A percentile compares a stretch with the other conserved stretches of the same genome.
Evolutionary conservation across 345 rosid genomes (phyloP).

Genomic region (thale cress (Arabidopsis thaliana)): DNA sequence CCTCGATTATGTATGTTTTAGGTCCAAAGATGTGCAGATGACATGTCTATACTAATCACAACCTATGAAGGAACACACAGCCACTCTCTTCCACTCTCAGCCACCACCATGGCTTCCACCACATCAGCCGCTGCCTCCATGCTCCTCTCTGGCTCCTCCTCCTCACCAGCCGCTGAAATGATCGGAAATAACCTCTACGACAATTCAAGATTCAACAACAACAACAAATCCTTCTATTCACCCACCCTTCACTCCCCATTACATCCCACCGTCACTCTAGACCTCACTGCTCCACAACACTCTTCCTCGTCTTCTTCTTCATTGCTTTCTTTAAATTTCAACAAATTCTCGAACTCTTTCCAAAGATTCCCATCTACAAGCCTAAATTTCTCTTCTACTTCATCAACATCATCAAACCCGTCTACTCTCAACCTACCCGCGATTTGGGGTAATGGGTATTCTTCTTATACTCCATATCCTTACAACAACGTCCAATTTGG

Average conservation of each 20-base stretch:
- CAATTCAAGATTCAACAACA: constrained; percentile 50
- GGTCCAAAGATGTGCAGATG: constrained; percentile 83
- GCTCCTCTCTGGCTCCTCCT: constrained; percentile 72
- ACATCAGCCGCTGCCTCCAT: constrained; percentile 85
- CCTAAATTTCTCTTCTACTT: constrained; percentile 56
- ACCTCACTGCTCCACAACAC: constrained; percentile 67
- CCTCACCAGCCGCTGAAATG: constrained; percentile 49
- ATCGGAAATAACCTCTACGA: constrained; percentile 61
- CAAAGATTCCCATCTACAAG: constrained; percentile 59
- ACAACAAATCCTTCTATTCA: constrained; percentile 50
- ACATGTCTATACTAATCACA: constrained; percentile 74
- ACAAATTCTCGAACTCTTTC: constrained; percentile 49
- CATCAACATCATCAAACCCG: constrained; percentile 50
- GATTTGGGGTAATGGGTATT: constrained; percentile 57
- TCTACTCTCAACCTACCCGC: constrained; percentile 49
- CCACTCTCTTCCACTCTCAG: constrained; percentile 74
- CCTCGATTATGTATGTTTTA: constrained; percentile 33
- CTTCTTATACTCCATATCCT: constrained; percentile 41
- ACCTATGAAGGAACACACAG: constrained; percentile 83
- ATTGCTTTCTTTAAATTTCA: constrained; percentile 49
- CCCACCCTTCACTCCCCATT: constrained; percentile 48
- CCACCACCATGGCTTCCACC: constrained; percentile 85
- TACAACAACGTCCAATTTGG: constrained; percentile 47
- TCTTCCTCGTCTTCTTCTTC: constrained; percentile 50
- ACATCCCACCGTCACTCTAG: constrained; percentile 82